Base-by-base conservation (phyloP, 805 yeast species). In the Tetrapisispora taiwanensis region DNA sequence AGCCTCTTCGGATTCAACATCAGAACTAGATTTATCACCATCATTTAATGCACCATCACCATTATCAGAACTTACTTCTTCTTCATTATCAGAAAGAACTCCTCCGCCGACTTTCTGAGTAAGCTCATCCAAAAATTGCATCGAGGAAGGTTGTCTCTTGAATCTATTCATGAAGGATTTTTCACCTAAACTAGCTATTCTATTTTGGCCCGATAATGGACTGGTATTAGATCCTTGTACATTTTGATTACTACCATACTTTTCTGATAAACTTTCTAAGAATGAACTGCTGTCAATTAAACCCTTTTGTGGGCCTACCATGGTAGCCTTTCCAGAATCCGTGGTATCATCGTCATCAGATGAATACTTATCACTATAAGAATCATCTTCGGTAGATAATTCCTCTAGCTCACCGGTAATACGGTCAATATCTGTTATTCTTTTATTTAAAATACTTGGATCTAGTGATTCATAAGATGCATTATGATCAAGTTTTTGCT, bases 241-340 rank as follows among this genome's bases (percentile, higher is more conserved):
- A 15, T 48, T 50, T 42, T 53, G 56, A 4, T 59, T 62, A 12
- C 58, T 55, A 7, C 61, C 63, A 47, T 60, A 63, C 44, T 62
- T 63, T 32, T 62, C 61, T 1, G 66, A 57, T 39, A 63, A 45
- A 1, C 56, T 39, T 33, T 55, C 65, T 13, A 63, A 51, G 39
- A 63, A 62, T 13, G 67, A 60, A 6, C 60, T 53, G 7, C 48
- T 34, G 12, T 42, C 52, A 1, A 57, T 47, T 17, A 43, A 1
- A 6, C 41, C 45, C 14, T 30, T 36, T 22, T 33, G 14, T 30
- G 40, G 40, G 22, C 31, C 33, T 6, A 22, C 26, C 9, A 20
- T 18, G 1, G 4, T 6, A 4, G 19, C 34, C 8, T 31, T 15
- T 7, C 19, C 14, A 27, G 35, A 14, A 15, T n/a, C 20, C 1